Base-by-base conservation (phyloP, 176 grass and related monocot genomes). In the Guadua angustifolia region DNA sequence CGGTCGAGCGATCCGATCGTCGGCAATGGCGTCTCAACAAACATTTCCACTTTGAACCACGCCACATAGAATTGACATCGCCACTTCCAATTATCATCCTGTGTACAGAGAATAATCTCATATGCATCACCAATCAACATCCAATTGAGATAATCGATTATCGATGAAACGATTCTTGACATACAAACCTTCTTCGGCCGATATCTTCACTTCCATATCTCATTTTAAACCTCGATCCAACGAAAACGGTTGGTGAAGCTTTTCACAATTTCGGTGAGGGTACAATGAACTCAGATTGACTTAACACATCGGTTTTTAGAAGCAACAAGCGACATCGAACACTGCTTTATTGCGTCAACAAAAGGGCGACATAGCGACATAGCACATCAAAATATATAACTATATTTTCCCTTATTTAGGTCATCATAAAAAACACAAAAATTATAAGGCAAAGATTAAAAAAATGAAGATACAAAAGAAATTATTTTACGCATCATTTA, bases 161-260 rank as follows among this genome's bases (percentile, higher is more conserved):
- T 39, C 38, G 40, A 0, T 17, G 70, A 7, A 77, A 38, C 52
- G 68, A n/a, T n/a, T n/a, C 26, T 40, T 79, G 76, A 19, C 5
- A 59, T 11, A 69, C 68, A 29, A 73, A 98, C 97, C 97, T 99
- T 87, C 90, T 84, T 56, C 96, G 93, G 2, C 84, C 52, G 70
- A 89, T 78, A 89, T 99, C 97, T 69, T 99, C 97, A 94, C 89
- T 92, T 84, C 96, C 97, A 77, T 84, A 94, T 79, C 76, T 86
- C 97, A 96, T 89, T 82, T 89, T 99, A 56, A 99, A 99, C 85
- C 97, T 94, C 69, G 78, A 69, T 60, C 97, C 97, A 74, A 90
- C 70, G 93, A 90, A 86, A 96, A 81, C 38, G 88, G 84, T 75
- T 89, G 84, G 29, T 89, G n/a, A 94, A 84, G 64, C 91, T 92